These are phyloP conservation scores for Lachnellula willkommii DNA, from an alignment of 2,329 filamentous ascomycete genomes.

Conservation along the genomic window DNA sequence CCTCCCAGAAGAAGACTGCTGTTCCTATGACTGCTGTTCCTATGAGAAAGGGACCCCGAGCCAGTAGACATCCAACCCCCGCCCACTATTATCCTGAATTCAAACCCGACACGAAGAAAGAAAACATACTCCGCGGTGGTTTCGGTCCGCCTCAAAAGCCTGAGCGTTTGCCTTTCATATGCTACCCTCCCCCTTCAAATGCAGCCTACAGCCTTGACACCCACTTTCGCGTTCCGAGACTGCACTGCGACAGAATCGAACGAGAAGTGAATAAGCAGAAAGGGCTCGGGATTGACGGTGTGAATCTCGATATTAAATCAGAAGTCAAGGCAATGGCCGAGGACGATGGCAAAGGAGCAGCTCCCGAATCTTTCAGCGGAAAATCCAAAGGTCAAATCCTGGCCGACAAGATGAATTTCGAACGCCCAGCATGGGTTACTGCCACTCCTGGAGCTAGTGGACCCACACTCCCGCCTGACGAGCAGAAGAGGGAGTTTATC, in stretches of 20 bases:
- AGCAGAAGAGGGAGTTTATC: conserved; percentile 6
- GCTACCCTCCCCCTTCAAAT: neutral
- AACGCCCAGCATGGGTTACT: neutral
- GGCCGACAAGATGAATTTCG: neutral
- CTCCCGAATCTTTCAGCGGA: neutral
- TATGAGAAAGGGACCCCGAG: too few species aligned
- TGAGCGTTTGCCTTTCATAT: neutral
- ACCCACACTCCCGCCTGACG: neutral
- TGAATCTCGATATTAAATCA: neutral
- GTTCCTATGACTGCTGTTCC: too few species aligned
- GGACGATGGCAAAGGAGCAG: neutral
- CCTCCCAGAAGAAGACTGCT: neutral
- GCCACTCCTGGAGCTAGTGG: neutral
- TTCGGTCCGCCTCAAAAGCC: neutral
- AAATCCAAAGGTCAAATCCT: neutral
- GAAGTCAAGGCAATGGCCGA: neutral
- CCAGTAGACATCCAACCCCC: too few species aligned
- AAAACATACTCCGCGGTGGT: neutral
- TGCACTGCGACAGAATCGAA: neutral
- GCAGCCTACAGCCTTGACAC: neutral
- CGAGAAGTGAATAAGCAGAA: neutral
- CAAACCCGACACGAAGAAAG: neutral
- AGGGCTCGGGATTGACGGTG: neutral
- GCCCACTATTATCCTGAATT: neutral
- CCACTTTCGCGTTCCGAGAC: neutral